Conservation (phyloP, 129 eudicot genomes). For the Oenanthe sinensis region DNA sequence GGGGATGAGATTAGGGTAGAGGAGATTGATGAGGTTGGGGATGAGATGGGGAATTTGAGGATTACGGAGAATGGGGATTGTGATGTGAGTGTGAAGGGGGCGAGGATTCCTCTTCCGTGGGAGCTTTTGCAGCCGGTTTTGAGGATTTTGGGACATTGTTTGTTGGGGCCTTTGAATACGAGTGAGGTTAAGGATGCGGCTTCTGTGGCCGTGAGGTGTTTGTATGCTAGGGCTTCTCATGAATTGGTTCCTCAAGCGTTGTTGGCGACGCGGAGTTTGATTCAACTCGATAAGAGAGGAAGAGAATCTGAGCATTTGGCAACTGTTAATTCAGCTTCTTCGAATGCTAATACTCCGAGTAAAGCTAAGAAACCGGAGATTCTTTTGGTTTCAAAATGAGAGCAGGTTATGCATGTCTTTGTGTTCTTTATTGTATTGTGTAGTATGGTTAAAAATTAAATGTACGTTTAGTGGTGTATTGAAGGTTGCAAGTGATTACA, state of each 20-base stretch:
- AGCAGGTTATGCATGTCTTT: constrained; percentile 23
- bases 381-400: constrained; percentile 78
- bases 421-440: neutral
- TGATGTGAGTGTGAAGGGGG: constrained; percentile 19
- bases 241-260: constrained; percentile 87
- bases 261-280: constrained; percentile 73
- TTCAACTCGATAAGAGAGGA: constrained; percentile 67
- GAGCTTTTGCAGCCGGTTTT: constrained; percentile 63
- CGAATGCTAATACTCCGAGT: constrained; percentile 73
- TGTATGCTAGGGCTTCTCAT: constrained; percentile 87
- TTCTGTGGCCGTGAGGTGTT: constrained; percentile 55
- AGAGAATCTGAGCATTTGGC: constrained; percentile 53
- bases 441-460: neutral
- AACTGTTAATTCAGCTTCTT: constrained; percentile 35
- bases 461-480: neutral
- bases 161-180: constrained; percentile 61
- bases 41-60: constrained; percentile 32
- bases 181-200: constrained; percentile 75
- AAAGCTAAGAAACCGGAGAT: constrained; percentile 92
- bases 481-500: neutral
- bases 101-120: constrained; percentile 69
- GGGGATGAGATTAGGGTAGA: constrained; percentile 12
- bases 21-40: constrained; percentile 24
- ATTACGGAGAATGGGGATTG: constrained; percentile 18
- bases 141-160: constrained; percentile 82